A percentile compares a stretch with the other conserved stretches of the same genome.
Conservation (phyloP, 2,329 filamentous ascomycete species). For the Domatiomyces globalis region DNA sequence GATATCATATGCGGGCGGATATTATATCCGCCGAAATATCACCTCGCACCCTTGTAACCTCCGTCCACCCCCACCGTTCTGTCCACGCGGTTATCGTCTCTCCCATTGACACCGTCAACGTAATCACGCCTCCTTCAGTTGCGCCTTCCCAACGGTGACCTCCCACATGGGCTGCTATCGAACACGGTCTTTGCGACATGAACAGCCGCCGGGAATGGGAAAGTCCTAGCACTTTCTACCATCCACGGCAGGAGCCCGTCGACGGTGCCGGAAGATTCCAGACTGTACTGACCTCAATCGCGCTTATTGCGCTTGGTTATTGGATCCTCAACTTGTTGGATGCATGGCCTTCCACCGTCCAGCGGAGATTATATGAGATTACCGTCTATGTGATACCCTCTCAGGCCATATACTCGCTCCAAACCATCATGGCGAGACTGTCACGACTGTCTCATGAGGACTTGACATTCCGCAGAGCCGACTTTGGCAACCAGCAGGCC, state of each 20-base stretch:
- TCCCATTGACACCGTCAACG: not conserved
- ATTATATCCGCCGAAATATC: not conserved
- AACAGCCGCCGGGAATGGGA: slow-evolving; percentile 11
- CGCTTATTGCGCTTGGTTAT: slow-evolving; percentile 19
- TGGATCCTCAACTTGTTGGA: slow-evolving; percentile 29
- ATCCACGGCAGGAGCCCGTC: not conserved
- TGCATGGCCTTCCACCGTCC: slow-evolving; percentile 15
- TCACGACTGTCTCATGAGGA: slow-evolving; percentile 27
- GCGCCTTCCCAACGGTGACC: not conserved
- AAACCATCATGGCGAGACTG: slow-evolving; percentile 33
- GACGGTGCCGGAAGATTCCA: not conserved
- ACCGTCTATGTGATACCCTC: slow-evolving; percentile 28
- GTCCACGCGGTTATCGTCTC: too few relatives aligned
- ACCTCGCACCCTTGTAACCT: not conserved
- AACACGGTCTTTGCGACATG: slow-evolving; percentile 9
- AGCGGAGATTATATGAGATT: slow-evolving; percentile 24
- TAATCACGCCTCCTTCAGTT: not conserved
- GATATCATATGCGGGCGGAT: not conserved
- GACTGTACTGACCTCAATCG: slow-evolving; percentile 6
- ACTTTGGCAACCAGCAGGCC: slow-evolving; percentile 29
- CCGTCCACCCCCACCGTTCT: not conserved
- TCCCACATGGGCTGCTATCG: not conserved
- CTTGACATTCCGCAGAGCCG: slow-evolving; percentile 12
- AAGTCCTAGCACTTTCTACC: not conserved
- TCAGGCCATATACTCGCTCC: slow-evolving; percentile 31